phyloP scores from a whole-genome alignment of 2,329 filamentous ascomycete genomes.

The Colletotrichum eremochloae region DNA sequence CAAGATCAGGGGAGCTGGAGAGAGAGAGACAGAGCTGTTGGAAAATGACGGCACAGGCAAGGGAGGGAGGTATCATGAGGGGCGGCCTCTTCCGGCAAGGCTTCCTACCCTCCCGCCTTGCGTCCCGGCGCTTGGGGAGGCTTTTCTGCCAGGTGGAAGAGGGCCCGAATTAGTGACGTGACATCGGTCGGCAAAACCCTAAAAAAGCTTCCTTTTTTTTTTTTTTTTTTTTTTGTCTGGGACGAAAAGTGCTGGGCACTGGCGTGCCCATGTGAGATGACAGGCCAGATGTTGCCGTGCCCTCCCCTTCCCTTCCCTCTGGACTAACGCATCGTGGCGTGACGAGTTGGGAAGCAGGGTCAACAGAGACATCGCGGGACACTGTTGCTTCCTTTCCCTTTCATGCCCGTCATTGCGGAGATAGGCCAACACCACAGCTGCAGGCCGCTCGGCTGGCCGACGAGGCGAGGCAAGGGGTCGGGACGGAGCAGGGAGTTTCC shows the following conservation, averaged over 20 bases:
- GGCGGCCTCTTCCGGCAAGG: conserved; percentile 21
- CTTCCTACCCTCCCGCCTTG: not conserved
- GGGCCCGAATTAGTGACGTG: conserved; percentile 4
- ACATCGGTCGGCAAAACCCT: conserved; percentile 21
- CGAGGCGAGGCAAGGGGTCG: conserved; percentile 14
- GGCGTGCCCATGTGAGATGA: not conserved
- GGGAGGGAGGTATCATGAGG: not conserved
- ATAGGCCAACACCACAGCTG: not conserved
- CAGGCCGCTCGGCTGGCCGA: conserved; percentile 18
- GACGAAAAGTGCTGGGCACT: not conserved
- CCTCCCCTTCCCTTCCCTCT: not conserved
- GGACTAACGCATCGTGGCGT: not conserved
- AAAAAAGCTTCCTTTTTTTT: not conserved
- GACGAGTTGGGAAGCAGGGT: not conserved
- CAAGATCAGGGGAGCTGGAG: not conserved
- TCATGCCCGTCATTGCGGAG: conserved; percentile 4
- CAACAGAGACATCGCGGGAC: not conserved
- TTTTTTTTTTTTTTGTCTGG: not conserved
- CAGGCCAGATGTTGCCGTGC: not conserved
- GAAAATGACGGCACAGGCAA: not conserved
- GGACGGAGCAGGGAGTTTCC: not conserved
- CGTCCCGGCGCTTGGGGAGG: conserved; percentile 20
- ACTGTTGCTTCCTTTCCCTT: not conserved
- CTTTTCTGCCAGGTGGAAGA: conserved; percentile 2
- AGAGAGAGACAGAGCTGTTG: not conserved